These are phyloP conservation scores for Phialophora chinensis DNA, from an alignment of 2,329 filamentous ascomycete species.

Conservation along the genomic window DNA sequence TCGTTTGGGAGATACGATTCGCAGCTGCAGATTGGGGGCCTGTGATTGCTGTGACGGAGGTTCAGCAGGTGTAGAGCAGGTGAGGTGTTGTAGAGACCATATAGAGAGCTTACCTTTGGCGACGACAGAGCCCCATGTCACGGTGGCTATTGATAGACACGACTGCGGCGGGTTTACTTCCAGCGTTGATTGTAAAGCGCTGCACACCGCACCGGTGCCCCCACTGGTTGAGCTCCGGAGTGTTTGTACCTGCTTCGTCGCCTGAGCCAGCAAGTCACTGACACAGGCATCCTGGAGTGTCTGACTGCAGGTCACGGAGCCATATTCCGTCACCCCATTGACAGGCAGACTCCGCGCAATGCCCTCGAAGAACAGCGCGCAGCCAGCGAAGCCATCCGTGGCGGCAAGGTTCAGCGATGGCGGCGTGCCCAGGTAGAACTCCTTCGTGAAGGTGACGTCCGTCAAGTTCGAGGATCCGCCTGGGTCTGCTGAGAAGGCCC, in stretches of 20 bases:
- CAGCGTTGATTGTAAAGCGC: constrained; percentile 20
- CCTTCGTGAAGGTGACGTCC: constrained; percentile 22
- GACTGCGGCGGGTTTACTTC: constrained; percentile 24
- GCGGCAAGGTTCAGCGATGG: constrained; percentile 22
- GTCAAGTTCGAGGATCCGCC: constrained; percentile 14
- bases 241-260: constrained; percentile 17
- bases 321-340: constrained; percentile 21
- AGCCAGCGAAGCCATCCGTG: constrained; percentile 17
- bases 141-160: constrained; percentile 21
- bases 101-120: constrained; percentile 22
- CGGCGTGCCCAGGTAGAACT: constrained; percentile 31
- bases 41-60: constrained; percentile 20
- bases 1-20: constrained; percentile 15
- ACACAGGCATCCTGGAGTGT: constrained; percentile 23
- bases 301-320: constrained; percentile 25
- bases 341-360: constrained; percentile 28
- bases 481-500: constrained; percentile 13
- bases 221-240: constrained; percentile 1
- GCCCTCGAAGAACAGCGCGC: constrained; percentile 32
- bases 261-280: constrained; percentile 25
- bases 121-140: constrained; percentile 29
- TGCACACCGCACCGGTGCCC: constrained; percentile 11
- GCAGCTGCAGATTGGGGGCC: constrained; percentile 15
- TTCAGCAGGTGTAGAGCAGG: background rate
- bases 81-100: background rate